Conservation (phyloP, 345 rosid species). For the Acer yangbiense region DNA sequence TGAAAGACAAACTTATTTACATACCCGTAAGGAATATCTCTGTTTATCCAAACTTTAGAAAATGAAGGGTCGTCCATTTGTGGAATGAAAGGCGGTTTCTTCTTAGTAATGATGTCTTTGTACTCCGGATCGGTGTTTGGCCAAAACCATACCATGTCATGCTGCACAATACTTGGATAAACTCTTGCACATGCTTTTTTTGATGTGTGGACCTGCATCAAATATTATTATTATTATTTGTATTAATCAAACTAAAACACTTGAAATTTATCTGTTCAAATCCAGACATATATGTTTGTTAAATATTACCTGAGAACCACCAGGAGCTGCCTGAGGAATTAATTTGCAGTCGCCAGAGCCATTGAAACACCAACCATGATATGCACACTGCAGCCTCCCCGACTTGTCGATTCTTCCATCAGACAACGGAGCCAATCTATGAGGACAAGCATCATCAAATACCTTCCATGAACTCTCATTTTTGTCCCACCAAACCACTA, state of each 20-base stretch:
- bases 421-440: conserved; percentile 73
- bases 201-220: conserved; percentile 59
- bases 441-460: conserved; percentile 65
- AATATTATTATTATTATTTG: no score
- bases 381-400: conserved; percentile 85
- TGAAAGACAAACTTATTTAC: not conserved
- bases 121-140: conserved; percentile 69
- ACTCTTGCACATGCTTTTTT: conserved; percentile 72
- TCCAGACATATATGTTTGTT: no score
- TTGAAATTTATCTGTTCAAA: no score
- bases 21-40: conserved; percentile 81
- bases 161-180: conserved; percentile 69
- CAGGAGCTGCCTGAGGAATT: conserved; percentile 42
- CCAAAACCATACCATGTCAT: conserved; percentile 91
- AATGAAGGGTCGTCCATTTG: conserved; percentile 75
- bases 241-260: no score
- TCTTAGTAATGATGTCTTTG: conserved; percentile 54
- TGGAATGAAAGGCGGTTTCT: conserved; percentile 71
- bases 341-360: conserved; percentile 73
- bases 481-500: not conserved
- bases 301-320: not conserved
- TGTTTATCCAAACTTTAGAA: conserved; percentile 40
- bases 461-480: not conserved
- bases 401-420: conserved; percentile 48
- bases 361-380: conserved; percentile 66